Base-by-base conservation (phyloP, 495 filamentous ascomycete genomes). In the Neurospora sp. region DNA sequence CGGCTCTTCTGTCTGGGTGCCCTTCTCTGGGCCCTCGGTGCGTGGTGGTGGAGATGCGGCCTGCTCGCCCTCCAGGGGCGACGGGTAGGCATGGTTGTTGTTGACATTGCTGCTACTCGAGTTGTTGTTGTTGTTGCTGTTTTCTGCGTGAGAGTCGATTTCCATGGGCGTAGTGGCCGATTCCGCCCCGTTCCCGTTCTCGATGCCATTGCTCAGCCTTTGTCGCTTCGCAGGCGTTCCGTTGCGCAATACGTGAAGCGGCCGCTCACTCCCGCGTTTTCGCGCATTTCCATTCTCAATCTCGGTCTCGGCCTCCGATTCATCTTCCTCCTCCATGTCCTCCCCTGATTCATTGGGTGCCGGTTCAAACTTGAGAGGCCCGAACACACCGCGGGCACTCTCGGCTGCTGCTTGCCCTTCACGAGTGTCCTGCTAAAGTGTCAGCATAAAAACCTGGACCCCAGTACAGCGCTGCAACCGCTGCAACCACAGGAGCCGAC, bases 1-100 rank as follows among this genome's bases (percentile, higher is more conserved):
- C 73, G 88, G 85, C 74, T 88, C 89, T 78, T 93, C 92, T 76
- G 90, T 86, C 83, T 93, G 92, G 69, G 92, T 91, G 79, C 89
- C 91, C 77, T 89, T 85, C 78, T 91, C 92, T 74, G 87, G 86
- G 70, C 92, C 91, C 73, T 86, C 89, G 62, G 88, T 90, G 79
- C 81, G 83, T 41, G 89, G 82, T 18, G 85, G 85, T 39, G 88
- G 85, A 39, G 88, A 89, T 71, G 83, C 80, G 69, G 82, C 85
- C 72, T 89, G 83, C 77, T 87, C 86, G 75, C 85, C 83, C 80
- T 86, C 86, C 44, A 85, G 82, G 72, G 87, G 86, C 41, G 87
- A 89, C 40, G 85, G 86, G 78, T 89, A 88, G 72, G 86, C 87
- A 77, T 87, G 82, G 74, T 83, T 81, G 69, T 85, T 84, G 76